phyloP scores from a whole-genome alignment of 2,329 filamentous ascomycete species.

The Alternaria viburni region DNA sequence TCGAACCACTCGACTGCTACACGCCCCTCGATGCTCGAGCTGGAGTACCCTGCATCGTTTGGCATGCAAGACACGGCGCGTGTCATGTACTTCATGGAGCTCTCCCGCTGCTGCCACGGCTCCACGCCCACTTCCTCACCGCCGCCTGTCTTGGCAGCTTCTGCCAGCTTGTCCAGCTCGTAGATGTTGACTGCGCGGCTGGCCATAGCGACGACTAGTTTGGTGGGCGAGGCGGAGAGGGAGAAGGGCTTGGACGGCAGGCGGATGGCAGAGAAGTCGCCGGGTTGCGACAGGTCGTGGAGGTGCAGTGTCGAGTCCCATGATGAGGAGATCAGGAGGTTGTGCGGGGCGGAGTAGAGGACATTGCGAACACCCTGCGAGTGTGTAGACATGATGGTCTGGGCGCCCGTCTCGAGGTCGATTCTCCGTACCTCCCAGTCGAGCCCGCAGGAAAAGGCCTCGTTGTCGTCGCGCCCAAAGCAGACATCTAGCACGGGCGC shows the following conservation, averaged over 20 bases:
- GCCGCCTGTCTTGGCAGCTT: conserved; percentile 28
- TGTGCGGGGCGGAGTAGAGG: conserved; percentile 77
- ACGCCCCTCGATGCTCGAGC: conserved; percentile 89
- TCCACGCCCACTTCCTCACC: conserved; percentile 59
- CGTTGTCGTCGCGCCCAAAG: conserved; percentile 81
- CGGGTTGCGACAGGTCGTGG: conserved; percentile 67
- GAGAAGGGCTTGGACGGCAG: conserved; percentile 91
- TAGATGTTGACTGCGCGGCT: conserved; percentile 94
- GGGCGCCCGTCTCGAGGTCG: conserved; percentile 73
- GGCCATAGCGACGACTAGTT: conserved; percentile 94
- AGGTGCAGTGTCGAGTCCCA: conserved; percentile 94
- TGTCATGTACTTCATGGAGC: conserved; percentile 94
- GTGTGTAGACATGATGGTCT: conserved; percentile 80
- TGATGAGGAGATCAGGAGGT: conserved; percentile 83
- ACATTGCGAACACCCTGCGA: conserved; percentile 80
- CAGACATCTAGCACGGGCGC: conserved; percentile 90
- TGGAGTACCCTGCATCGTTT: conserved; percentile 91
- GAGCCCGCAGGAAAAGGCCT: conserved; percentile 84
- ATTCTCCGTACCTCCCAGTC: conserved; percentile 87
- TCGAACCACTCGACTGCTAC: conserved; percentile 99
- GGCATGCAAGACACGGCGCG: conserved; percentile 95
- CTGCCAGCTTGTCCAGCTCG: conserved; percentile 73
- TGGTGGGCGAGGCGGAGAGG: conserved; percentile 76
- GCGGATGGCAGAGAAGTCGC: conserved; percentile 67
- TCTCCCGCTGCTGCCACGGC: conserved; percentile 93